phyloP scores from a whole-genome alignment of 805 yeast genomes.

The Monosporozyma aerobia region DNA sequence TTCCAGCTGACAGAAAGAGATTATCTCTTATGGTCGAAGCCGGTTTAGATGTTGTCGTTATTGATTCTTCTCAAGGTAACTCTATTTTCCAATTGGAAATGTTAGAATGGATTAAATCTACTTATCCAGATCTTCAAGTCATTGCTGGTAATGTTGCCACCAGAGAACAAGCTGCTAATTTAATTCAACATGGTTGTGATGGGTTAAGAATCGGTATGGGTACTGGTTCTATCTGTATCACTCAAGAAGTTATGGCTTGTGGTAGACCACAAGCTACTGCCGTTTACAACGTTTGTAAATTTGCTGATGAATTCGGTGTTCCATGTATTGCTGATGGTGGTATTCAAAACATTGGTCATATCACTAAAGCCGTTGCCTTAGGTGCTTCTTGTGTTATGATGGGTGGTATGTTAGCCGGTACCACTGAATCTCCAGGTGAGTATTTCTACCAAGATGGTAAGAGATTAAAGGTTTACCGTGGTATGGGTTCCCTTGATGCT shows the following conservation, averaged over 20 bases:
- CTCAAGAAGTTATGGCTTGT: conserved; percentile 99
- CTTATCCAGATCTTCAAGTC: conserved; percentile 71
- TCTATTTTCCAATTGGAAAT: conserved; percentile 89
- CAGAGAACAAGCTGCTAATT: conserved; percentile 95
- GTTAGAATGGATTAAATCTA: conserved; percentile 83
- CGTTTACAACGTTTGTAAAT: conserved; percentile 86
- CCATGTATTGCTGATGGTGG: conserved; percentile 99
- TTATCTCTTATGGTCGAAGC: conserved; percentile 79
- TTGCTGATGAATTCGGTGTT: conserved; percentile 91
- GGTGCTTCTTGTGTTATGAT: conserved; percentile 98
- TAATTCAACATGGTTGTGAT: conserved; percentile 94
- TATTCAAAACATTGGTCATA: conserved; percentile 96
- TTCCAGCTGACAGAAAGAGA: conserved; percentile 81
- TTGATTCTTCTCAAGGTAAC: conserved; percentile 97
- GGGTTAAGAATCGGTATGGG: conserved; percentile 99
- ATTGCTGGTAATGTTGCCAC: conserved; percentile 98
- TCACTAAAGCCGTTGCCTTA: conserved; percentile 89
- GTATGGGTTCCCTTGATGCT: conserved; percentile 99
- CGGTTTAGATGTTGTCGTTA: conserved; percentile 90
- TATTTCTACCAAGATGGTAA: conserved; percentile 97
- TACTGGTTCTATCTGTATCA: conserved; percentile 97
- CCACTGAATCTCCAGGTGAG: conserved; percentile 96
- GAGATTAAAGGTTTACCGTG: conserved; percentile 94
- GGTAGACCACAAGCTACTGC: conserved; percentile 99
- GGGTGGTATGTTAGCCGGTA: conserved; percentile 99